These are phyloP conservation scores for Cutaneotrichosporon spelunceum DNA, from an alignment of 1,284 basidiomycete species.

Conservation along the genomic window DNA sequence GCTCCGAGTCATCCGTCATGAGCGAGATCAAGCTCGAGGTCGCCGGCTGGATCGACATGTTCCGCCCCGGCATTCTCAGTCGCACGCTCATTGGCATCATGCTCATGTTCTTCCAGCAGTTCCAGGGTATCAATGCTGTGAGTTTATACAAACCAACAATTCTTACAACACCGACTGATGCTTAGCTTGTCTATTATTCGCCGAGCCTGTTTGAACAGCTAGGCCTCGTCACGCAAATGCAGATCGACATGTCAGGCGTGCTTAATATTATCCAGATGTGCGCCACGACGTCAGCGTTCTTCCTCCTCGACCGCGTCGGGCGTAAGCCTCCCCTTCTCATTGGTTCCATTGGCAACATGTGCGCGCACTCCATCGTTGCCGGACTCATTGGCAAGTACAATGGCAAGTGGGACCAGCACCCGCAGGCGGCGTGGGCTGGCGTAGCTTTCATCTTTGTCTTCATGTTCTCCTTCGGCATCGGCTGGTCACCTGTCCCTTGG, in stretches of 20 bases:
- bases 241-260: constrained; percentile 40
- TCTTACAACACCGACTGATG: too few species aligned
- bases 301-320: constrained; percentile 49
- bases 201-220: constrained; percentile 46
- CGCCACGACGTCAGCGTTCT: constrained; percentile 38
- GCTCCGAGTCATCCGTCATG: constrained; percentile 12
- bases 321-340: constrained; percentile 37
- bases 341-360: constrained; percentile 21
- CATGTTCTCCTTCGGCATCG: constrained; percentile 26
- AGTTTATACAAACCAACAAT: background rate
- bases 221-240: constrained; percentile 35
- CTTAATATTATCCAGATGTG: constrained; percentile 45
- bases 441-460: constrained; percentile 33
- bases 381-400: constrained; percentile 24
- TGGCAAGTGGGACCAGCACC: constrained; percentile 26
- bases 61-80: constrained; percentile 24
- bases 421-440: constrained; percentile 28
- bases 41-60: constrained; percentile 30
- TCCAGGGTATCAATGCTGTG: constrained; percentile 33
- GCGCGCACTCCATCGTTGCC: constrained; percentile 33
- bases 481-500: constrained; percentile 34
- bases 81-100: constrained; percentile 28
- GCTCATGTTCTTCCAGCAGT: constrained; percentile 40
- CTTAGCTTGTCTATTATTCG: constrained; percentile 32
- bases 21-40: constrained; percentile 27